These are phyloP conservation scores for Blastobotrys americana DNA, from an alignment of 805 yeast species.

Conservation along the genomic window DNA sequence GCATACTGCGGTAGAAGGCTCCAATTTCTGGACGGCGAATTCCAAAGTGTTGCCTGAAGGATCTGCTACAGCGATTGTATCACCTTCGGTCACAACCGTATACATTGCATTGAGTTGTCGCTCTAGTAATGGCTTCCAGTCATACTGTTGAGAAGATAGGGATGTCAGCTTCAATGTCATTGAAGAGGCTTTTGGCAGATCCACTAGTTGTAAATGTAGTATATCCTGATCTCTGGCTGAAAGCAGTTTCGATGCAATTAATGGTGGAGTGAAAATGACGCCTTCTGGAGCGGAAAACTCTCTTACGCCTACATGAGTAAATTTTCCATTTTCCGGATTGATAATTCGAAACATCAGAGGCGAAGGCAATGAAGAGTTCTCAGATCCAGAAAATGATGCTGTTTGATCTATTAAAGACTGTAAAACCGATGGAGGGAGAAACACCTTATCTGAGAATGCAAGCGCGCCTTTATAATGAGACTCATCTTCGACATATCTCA, in stretches of 20 bases:
- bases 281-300: slow-evolving; percentile 41
- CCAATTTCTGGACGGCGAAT: slow-evolving; percentile 35
- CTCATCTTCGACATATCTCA: not conserved
- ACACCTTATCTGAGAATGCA: slow-evolving; percentile 26
- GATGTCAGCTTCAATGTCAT: slow-evolving; percentile 37
- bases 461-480: not conserved
- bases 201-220: slow-evolving; percentile 24
- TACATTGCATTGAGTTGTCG: slow-evolving; percentile 41
- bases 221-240: slow-evolving; percentile 11
- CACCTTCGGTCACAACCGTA: slow-evolving; percentile 42
- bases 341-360: slow-evolving; percentile 34
- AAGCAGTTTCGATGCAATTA: slow-evolving; percentile 29
- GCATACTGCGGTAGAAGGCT: slow-evolving; percentile 39
- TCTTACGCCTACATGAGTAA: slow-evolving; percentile 39
- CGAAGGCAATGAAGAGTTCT: slow-evolving; percentile 25
- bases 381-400: no score
- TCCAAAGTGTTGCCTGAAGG: slow-evolving; percentile 23
- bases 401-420: slow-evolving; percentile 24
- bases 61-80: slow-evolving; percentile 31
- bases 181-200: slow-evolving; percentile 42
- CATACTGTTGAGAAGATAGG: slow-evolving; percentile 22
- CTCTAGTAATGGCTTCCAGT: slow-evolving; percentile 52
- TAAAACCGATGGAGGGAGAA: slow-evolving; percentile 30
- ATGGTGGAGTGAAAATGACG: slow-evolving; percentile 34
- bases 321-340: slow-evolving; percentile 20